Base-by-base conservation (phyloP, 257 asterid species). In the Gardenia jasminoides region DNA sequence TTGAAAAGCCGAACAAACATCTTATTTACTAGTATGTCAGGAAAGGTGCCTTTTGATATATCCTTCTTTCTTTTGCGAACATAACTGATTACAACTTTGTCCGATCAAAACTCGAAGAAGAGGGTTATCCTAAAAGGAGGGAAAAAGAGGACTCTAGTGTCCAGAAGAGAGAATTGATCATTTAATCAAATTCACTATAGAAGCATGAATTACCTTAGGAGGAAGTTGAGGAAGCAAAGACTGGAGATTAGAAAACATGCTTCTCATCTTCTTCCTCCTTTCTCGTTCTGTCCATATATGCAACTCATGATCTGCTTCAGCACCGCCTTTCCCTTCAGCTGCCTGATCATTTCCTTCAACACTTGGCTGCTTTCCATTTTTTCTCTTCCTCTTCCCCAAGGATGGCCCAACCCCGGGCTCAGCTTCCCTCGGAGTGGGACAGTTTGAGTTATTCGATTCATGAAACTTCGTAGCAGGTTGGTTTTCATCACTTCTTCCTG, bases 191-290 rank as follows among this genome's bases (percentile, higher is more conserved):
- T 46, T 54, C n/a, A 54, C 17, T 54, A 62, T 10, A 10, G 31
- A n/a, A n/a, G 31, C 33, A n/a, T n/a, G 68, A 58, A 17, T 76
- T 83, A 94, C 99, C 98, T 91, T 94, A 0, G 89, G 83, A 44
- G 98, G 91, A 80, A 92, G 90, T 3, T 93, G 96, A 76, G 98
- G 97, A 68, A 94, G 93, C 88, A 94, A 83, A 82, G 89, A 88
- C 79, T 90, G 98, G 76, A 94, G 98, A 84, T 70, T 90, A 10
- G 88, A 70, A 73, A 93, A 94, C 94, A 88, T 88, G 83, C 84
- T 85, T 67, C 94, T 84, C 98, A 94, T 94, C 91, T 88, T 94
- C 84, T 93, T 94, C 80, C 98, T 91, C 77, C 97, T 88, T 78
- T 93, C 96, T 74, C 98, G 93, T 83, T 93, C 96, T 0, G 97